A percentile compares a stretch with the other conserved stretches of the same genome.
Conservation (phyloP, 2,329 filamentous ascomycete genomes). For the Cryphonectria radicalis region DNA sequence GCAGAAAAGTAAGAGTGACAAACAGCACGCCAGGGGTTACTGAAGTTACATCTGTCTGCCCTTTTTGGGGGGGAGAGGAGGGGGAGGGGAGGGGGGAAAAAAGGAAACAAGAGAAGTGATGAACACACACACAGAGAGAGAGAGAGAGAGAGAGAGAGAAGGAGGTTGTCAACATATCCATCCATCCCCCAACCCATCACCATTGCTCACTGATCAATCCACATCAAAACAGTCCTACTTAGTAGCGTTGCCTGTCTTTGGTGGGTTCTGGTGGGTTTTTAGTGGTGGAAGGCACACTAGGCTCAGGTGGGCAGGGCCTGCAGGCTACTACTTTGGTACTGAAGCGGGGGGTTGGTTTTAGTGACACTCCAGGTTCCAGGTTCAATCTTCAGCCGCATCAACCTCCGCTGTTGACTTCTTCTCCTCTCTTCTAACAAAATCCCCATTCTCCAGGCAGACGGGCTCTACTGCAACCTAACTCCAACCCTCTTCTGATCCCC, state of each 20-base stretch:
- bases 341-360: neutral
- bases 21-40: neutral
- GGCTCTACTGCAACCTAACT: too few species aligned
- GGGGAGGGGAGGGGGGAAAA: too few species aligned
- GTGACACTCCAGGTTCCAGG: neutral
- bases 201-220: neutral
- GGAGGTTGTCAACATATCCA: neutral
- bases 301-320: neutral
- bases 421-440: neutral
- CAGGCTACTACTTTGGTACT: neutral
- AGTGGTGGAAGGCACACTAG: neutral
- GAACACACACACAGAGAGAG: too few species aligned
- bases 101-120: neutral
- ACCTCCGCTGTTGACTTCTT: neutral
- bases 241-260: neutral
- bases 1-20: too few species aligned
- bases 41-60: neutral
- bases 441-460: neutral
- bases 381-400: constrained; percentile 1
- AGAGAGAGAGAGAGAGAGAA: neutral
- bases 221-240: neutral
- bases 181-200: neutral
- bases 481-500: neutral
- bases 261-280: neutral
- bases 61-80: neutral